A percentile compares a stretch with the other conserved stretches of the same genome.
Conservation (phyloP, 2,329 filamentous ascomycete species). For the Trichophyton benhamiae region DNA sequence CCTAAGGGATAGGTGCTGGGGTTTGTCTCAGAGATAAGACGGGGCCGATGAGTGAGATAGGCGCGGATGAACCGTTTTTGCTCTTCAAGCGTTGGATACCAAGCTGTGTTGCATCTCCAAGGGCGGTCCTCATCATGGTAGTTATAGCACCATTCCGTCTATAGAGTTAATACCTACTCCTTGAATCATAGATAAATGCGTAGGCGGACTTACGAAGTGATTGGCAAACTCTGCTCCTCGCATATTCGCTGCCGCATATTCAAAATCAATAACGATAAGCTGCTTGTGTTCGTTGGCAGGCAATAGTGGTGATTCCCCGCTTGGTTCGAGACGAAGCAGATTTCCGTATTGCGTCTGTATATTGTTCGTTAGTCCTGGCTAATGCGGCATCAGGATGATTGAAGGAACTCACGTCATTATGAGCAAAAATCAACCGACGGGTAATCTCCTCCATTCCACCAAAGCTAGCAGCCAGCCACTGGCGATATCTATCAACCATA, state of each 20-base stretch:
- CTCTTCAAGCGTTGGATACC: slow-evolving; percentile 68
- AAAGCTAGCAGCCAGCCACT: slow-evolving; percentile 60
- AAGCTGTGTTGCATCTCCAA: slow-evolving; percentile 53
- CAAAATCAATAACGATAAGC: slow-evolving; percentile 93
- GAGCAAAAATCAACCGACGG: slow-evolving; percentile 77
- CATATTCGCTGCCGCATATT: slow-evolving; percentile 84
- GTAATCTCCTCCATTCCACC: slow-evolving; percentile 55
- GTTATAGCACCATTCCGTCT: slow-evolving; percentile 93
- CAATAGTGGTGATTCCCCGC: slow-evolving; percentile 67
- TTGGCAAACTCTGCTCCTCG: slow-evolving; percentile 89
- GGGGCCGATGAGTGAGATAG: slow-evolving; percentile 71
- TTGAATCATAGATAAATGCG: neutral
- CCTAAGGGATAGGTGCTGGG: slow-evolving; percentile 16
- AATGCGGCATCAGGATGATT: neutral
- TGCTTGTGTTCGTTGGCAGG: slow-evolving; percentile 90
- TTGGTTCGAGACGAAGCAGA: slow-evolving; percentile 65
- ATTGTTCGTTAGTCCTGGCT: slow-evolving; percentile 11
- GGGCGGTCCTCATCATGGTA: slow-evolving; percentile 64
- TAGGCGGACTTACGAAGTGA: slow-evolving; percentile 56
- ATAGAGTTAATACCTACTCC: neutral
- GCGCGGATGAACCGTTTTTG: slow-evolving; percentile 74
- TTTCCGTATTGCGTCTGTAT: slow-evolving; percentile 91
- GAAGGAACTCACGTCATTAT: slow-evolving; percentile 66
- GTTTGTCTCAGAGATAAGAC: slow-evolving; percentile 21
- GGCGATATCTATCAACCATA: slow-evolving; percentile 64